These are phyloP conservation scores for Pulveroboletus frians DNA, from an alignment of 768 basidiomycete genomes.

Conservation along the genomic window DNA sequence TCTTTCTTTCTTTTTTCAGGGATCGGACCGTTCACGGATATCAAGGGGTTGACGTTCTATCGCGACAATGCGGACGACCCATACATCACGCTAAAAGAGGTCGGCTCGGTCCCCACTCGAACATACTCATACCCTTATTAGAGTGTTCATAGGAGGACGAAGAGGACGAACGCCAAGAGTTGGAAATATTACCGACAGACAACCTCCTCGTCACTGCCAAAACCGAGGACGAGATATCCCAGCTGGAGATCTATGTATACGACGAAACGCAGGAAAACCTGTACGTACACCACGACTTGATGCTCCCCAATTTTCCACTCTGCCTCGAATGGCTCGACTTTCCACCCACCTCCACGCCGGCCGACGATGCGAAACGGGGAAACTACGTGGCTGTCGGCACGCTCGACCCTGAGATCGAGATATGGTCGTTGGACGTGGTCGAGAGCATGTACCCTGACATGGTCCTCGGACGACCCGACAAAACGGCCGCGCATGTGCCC, in stretches of 20 bases:
- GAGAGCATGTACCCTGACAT: slow-evolving; percentile 93
- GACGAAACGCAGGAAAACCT: slow-evolving; percentile 88
- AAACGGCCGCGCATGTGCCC: slow-evolving; percentile 74
- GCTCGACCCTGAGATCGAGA: slow-evolving; percentile 96
- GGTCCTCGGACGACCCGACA: slow-evolving; percentile 86
- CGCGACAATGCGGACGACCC: slow-evolving; percentile 91
- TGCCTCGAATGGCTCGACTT: slow-evolving; percentile 99
- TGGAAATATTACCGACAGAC: slow-evolving; percentile 85
- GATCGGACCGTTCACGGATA: slow-evolving; percentile 84
- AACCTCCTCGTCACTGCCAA: slow-evolving; percentile 90
- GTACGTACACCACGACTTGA: slow-evolving; percentile 95
- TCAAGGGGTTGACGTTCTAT: slow-evolving; percentile 92
- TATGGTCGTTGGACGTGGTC: slow-evolving; percentile 92
- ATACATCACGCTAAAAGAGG: slow-evolving; percentile 93
- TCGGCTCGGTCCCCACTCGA: slow-evolving; percentile 36
- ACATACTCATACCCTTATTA: neutral
- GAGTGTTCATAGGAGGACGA: slow-evolving; percentile 21
- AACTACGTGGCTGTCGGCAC: slow-evolving; percentile 97
- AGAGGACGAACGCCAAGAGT: slow-evolving; percentile 82
- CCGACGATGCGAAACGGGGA: slow-evolving; percentile 45
- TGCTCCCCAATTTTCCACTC: slow-evolving; percentile 95
- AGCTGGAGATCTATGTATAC: slow-evolving; percentile 94
- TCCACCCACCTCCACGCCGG: slow-evolving; percentile 56
- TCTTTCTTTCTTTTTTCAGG: slow-evolving; percentile 31
- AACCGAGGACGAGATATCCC: slow-evolving; percentile 95